Base-by-base conservation (phyloP, 1,139 yeast species). In the Arxiozyma telluris region DNA sequence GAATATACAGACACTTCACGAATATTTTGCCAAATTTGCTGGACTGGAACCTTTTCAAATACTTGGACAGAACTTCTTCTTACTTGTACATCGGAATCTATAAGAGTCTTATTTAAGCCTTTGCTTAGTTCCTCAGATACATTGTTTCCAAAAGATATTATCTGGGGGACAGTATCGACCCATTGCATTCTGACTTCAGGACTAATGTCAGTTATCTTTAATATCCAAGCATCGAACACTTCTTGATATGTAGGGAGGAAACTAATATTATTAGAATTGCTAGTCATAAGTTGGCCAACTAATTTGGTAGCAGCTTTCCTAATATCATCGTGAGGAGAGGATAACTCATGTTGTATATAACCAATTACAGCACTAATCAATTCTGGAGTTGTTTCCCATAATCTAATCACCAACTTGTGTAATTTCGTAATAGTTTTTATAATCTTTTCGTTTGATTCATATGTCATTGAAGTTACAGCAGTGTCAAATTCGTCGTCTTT, bases 351-450 rank as follows among this genome's bases (percentile, higher is more conserved):
- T 60, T 87, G 90, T 7, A 90, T 73, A 55, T 88, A 79, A 0
- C 96, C 94, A 76, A 88, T 79, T 0, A 87, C 86, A 0, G 94
- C 82, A 3, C 80, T 77, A 27, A 89, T 72, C 38, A 88, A 72
- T 45, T 86, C 93, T 0, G 97, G 97, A 0, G 83, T 83, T 54
- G 80, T 77, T 58, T 75, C 79, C 96, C 96, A 91, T 4, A 90
- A 73, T 58, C 84, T 84, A 7, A 83, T 73, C 0, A 86, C 75
- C 42, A 89, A 71, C 30, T 71, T 74, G 63, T 89, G 96, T 7
- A 87, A 74, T 60, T 82, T 83, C 22, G 72, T 73, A 56, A 84
- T 70, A 22, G 77, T 79, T 38, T 74, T 78, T 49, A 74, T 62
- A 3, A 59, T 48, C 30, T 54, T 56, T 22, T 44, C 52, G 44